Base-by-base conservation (phyloP, 805 yeast species). In the Wickerhamomyces queroliae region DNA sequence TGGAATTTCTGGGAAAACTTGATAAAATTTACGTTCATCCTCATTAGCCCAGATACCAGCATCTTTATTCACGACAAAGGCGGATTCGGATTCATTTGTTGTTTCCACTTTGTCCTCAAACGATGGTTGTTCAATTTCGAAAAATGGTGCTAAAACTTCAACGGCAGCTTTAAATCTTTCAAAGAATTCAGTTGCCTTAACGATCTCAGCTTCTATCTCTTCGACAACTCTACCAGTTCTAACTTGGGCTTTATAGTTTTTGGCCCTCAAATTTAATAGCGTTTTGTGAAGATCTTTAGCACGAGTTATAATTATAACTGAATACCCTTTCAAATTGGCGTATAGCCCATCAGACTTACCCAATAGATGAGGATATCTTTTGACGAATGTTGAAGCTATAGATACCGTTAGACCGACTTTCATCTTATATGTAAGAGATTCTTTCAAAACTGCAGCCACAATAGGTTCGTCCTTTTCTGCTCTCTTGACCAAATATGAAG, bases 1-100 rank as follows among this genome's bases (percentile, higher is more conserved):
- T 4, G 62, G 58, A 9, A 72, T 48, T 13, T 61, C 62, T 0
- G 84, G 80, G 16, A 79, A 59, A 1, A 62, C 68, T 23, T 74
- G 76, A 54, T 86, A 84, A 53, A 87, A 89, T 44, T 65, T 67
- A 44, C 72, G 70, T n/a, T 74, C 78, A 23, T 78, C 81, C 15
- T 76, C 76, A 40, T 71, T 78, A 29, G 76, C 84, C 95, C 95
- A 87, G 2, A 72, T 47, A 20, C 48, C 45, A 5, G 48, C 41
- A 28, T 57, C 58, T n/a, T 58, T 50, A 4, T 63, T 56, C 23
- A 57, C 53, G 12, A 51, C 51, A 2, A 53, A n/a, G n/a, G n/a
- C 40, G 3, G 52, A 56, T 17, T 51, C 57, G 7, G 52, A 49
- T 12, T 47, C 51, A 4, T 4, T 6, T 3, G 47, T 35, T 8